Evolutionary conservation across 352 stramenopile genomes (phyloP).

Genomic region (Phytophthora multivora): DNA sequence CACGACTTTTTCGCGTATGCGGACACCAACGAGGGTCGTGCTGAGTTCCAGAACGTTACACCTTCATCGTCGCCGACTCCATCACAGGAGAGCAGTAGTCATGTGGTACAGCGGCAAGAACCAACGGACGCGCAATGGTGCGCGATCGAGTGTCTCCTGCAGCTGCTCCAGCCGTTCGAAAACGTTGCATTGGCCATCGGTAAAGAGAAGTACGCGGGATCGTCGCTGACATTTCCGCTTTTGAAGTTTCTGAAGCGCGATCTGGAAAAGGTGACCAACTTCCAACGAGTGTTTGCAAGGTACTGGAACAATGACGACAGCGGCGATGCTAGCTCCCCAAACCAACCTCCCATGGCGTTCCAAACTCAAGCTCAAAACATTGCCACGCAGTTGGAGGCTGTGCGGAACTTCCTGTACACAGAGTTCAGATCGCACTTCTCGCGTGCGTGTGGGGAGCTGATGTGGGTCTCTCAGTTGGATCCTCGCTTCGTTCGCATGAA

Average conservation of each 20-base stretch:
- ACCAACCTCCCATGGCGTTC: slow-evolving; percentile 15
- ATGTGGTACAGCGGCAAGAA: slow-evolving; percentile 18
- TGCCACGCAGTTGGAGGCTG: slow-evolving; percentile 34
- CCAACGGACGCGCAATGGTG: slow-evolving; percentile 46
- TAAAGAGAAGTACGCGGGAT: slow-evolving; percentile 51
- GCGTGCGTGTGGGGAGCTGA: slow-evolving; percentile 40
- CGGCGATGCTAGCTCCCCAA: not conserved
- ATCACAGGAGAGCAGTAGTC: slow-evolving; percentile 2
- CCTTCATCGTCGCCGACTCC: slow-evolving; percentile 6
- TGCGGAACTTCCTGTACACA: slow-evolving; percentile 42
- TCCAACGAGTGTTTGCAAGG: slow-evolving; percentile 46
- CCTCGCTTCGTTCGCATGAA: slow-evolving; percentile 57
- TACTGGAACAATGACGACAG: slow-evolving; percentile 13
- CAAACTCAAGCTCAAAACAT: slow-evolving; percentile 32
- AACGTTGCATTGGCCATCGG: slow-evolving; percentile 46
- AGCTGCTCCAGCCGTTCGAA: slow-evolving; percentile 52
- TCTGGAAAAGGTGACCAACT: slow-evolving; percentile 49
- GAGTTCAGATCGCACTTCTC: slow-evolving; percentile 47
- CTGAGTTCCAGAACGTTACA: slow-evolving; percentile 40
- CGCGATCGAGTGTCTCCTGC: slow-evolving; percentile 45
- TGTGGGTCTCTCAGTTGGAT: slow-evolving; percentile 59
- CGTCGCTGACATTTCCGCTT: slow-evolving; percentile 44
- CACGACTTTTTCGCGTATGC: slow-evolving; percentile 51
- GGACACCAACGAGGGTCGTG: slow-evolving; percentile 41
- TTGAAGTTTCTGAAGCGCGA: slow-evolving; percentile 55